Conservation (phyloP, 139 green algal species). For the Volvox africanus region DNA sequence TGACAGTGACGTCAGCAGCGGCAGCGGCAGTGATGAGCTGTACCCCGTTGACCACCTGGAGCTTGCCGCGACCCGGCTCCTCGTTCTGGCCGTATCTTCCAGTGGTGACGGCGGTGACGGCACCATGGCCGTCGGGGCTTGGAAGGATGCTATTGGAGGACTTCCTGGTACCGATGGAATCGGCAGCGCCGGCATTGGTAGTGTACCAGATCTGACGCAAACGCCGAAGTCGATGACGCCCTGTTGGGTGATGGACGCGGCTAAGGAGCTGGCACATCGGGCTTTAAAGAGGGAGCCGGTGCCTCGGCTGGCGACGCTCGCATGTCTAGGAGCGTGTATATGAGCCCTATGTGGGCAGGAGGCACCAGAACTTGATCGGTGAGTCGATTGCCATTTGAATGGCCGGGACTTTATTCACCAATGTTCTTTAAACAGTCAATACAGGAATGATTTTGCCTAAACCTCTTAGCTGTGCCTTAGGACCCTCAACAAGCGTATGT, state of each 20-base stretch:
- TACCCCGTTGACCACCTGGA: background rate
- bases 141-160: background rate
- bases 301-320: background rate
- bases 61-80: background rate
- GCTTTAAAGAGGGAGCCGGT: background rate
- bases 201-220: background rate
- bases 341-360: background rate
- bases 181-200: background rate
- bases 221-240: background rate
- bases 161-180: no score
- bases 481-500: no score
- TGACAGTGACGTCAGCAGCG: background rate
- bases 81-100: background rate
- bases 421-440: no score
- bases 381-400: background rate
- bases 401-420: no score
- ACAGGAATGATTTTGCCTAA: no score
- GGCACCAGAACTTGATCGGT: background rate
- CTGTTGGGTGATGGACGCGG: background rate
- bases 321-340: background rate
- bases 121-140: no score
- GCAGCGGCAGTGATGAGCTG: no score
- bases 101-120: background rate
- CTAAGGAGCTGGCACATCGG: background rate
- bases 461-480: no score